These are phyloP conservation scores for Hypericum perforatum DNA, from an alignment of 345 rosid species.

Conservation along the genomic window DNA sequence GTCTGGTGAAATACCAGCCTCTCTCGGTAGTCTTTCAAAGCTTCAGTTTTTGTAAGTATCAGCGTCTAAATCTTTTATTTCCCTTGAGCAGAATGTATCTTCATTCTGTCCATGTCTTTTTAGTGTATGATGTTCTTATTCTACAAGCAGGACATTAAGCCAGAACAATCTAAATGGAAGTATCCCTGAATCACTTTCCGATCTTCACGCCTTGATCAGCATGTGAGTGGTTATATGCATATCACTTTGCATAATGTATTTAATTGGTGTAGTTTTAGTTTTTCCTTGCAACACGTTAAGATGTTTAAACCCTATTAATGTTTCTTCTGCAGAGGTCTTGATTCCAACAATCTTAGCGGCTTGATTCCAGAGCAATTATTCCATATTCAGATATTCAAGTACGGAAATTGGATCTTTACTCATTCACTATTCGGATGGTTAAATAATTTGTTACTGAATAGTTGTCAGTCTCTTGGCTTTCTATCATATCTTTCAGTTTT, in stretches of 20 bases:
- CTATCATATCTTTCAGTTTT: constrained; percentile 45
- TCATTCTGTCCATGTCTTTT: neutral
- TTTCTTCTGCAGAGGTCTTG: constrained; percentile 57
- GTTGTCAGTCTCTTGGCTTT: constrained; percentile 1
- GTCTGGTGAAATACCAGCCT: constrained; percentile 68
- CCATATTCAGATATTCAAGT: constrained; percentile 64
- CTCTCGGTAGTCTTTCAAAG: constrained; percentile 69
- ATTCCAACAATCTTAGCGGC: constrained; percentile 66
- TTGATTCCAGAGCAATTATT: constrained; percentile 65
- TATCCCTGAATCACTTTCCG: constrained; percentile 57
- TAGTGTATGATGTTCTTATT: constrained; percentile 6
- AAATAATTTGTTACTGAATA: too few relatives aligned
- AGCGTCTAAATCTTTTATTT: constrained; percentile 7
- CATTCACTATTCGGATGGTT: too few relatives aligned
- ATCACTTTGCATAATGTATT: too few relatives aligned
- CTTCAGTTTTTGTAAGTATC: constrained; percentile 88
- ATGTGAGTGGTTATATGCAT: constrained; percentile 46
- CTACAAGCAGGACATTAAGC: constrained; percentile 59
- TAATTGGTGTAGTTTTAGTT: neutral
- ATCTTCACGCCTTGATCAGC: constrained; percentile 54
- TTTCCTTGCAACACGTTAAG: constrained; percentile 1
- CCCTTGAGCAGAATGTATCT: constrained; percentile 8
- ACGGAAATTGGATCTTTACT: constrained; percentile 13
- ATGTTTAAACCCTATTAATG: constrained; percentile 4
- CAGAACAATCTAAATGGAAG: constrained; percentile 74